These are phyloP conservation scores for Penicillium olsonii DNA, from an alignment of 2,329 filamentous ascomycete genomes.

Conservation along the genomic window DNA sequence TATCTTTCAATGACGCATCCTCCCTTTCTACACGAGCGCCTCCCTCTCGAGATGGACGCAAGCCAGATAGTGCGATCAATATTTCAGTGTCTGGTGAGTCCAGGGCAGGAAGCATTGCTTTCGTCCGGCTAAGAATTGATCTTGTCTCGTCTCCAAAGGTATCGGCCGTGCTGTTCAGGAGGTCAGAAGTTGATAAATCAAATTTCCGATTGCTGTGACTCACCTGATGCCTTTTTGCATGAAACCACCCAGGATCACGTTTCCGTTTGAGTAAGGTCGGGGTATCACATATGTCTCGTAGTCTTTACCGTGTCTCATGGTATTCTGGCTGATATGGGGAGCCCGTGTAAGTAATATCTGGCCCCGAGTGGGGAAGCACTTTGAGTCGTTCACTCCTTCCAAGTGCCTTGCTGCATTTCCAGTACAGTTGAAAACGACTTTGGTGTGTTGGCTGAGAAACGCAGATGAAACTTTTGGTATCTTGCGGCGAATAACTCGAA, in stretches of 20 bases:
- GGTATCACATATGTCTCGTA: conserved; percentile 48
- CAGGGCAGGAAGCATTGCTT: conserved; percentile 35
- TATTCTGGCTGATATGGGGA: conserved; percentile 35
- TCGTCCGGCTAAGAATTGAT: conserved; percentile 42
- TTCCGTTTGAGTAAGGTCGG: conserved; percentile 37
- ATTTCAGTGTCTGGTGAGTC: conserved; percentile 28
- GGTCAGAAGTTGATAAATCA: not conserved
- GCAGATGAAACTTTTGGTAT: not conserved
- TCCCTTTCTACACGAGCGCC: conserved; percentile 20
- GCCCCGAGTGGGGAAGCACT: conserved; percentile 46
- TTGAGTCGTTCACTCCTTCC: conserved; percentile 39
- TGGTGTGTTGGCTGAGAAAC: conserved; percentile 7
- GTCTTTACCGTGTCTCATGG: conserved; percentile 44
- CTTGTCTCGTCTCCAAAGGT: conserved; percentile 34
- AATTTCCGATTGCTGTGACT: not conserved
- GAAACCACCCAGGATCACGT: conserved; percentile 44
- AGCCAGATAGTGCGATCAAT: conserved; percentile 32
- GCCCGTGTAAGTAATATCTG: conserved; percentile 43
- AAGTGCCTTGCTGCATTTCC: conserved; percentile 39
- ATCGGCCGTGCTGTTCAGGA: conserved; percentile 38
- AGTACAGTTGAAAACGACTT: conserved; percentile 19
- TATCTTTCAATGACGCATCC: not conserved
- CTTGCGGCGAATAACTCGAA: conserved; percentile 3
- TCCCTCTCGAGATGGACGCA: conserved; percentile 20
- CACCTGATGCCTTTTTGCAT: conserved; percentile 24